A percentile compares a stretch with the other conserved stretches of the same genome.
Conservation (phyloP, 2,329 filamentous ascomycete genomes). For the Didymella exigua region DNA sequence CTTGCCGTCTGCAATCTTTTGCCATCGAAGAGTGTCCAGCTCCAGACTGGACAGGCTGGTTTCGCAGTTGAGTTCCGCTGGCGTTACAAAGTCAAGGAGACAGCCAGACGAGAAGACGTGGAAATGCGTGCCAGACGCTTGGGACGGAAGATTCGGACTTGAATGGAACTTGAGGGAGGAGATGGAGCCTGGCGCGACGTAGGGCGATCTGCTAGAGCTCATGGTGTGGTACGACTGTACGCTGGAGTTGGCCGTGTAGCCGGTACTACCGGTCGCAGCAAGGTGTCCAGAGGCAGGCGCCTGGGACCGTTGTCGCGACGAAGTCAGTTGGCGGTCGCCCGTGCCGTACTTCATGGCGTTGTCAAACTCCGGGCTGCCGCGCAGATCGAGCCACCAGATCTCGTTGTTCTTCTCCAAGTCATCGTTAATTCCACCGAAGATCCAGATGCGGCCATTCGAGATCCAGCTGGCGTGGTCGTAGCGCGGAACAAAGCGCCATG, state of each 20-base stretch:
- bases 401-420: conserved; percentile 98
- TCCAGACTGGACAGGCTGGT: conserved; percentile 91
- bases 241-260: conserved; percentile 75
- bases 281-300: conserved; percentile 39
- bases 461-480: conserved; percentile 97
- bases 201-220: conserved; percentile 54
- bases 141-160: conserved; percentile 82
- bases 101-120: conserved; percentile 93
- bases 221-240: conserved; percentile 61
- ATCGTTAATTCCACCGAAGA: conserved; percentile 91
- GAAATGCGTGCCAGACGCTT: conserved; percentile 91
- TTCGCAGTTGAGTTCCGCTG: conserved; percentile 86
- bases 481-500: conserved; percentile 92
- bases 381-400: conserved; percentile 96
- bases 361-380: conserved; percentile 85
- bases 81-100: conserved; percentile 91
- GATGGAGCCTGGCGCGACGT: conserved; percentile 77
- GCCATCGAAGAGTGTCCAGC: conserved; percentile 85
- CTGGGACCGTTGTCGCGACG: conserved; percentile 39
- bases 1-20: conserved; percentile 89
- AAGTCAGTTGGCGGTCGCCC: conserved; percentile 50
- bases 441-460: conserved; percentile 91
- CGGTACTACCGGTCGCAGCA: conserved; percentile 48
- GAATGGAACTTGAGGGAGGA: conserved; percentile 89
- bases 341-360: conserved; percentile 66